Evolutionary conservation across 1,139 yeast species (phyloP), one percentile per base, ranked within the genome.

Genomic region (Yamadazyma songkhlaensis): DNA sequence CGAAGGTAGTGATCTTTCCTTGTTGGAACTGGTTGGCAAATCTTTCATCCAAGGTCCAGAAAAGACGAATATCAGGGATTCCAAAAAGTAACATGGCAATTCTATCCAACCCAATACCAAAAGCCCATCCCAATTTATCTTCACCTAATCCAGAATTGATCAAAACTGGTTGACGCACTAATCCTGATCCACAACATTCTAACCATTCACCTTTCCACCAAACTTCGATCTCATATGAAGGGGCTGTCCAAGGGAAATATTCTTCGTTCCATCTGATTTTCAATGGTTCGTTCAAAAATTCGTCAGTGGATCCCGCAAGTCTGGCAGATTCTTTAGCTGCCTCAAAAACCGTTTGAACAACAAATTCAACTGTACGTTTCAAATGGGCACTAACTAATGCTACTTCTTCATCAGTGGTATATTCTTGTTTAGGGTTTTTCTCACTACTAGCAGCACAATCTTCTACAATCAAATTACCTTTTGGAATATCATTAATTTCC

Each of bases 141-240:
- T 77, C 72, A 10, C 71, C 60, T 35, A 84, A 68, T 0, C 87
- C 94, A 1, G 97, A 77, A 47, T 83, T 84, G 25, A 77, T 64
- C 34, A 89, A 67, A 1, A 92, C 95, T 35, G 79, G 79, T 50
- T 88, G 86, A 51, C 79, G 81, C 3, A 89, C 96, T 34, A 92
- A 74, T 20, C 99, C 99, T 60, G 96, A 87, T 1, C 99, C 99
- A 55, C 96, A 88, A 59, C 96, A 82, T 64, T 92, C 99, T 30
- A 92, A 71, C 98, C 98, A 94, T 50, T 90, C 96, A 30, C 95
- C 96, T 57, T 90, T 87, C 97, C 97, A 94, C 94, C 95, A 90
- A 5, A 92, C 96, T 61, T 92, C 99, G 49, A 94, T 88, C 55
- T 92, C 97, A 92, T 96, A 92, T 25, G 96, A 87, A 6, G 99